Percentiles rank a stretch among this genome's conserved stretches.
These are phyloP conservation scores for Neofusicoccum sp. DNA, from an alignment of 2,329 filamentous ascomycete genomes.

Conservation along the genomic window DNA sequence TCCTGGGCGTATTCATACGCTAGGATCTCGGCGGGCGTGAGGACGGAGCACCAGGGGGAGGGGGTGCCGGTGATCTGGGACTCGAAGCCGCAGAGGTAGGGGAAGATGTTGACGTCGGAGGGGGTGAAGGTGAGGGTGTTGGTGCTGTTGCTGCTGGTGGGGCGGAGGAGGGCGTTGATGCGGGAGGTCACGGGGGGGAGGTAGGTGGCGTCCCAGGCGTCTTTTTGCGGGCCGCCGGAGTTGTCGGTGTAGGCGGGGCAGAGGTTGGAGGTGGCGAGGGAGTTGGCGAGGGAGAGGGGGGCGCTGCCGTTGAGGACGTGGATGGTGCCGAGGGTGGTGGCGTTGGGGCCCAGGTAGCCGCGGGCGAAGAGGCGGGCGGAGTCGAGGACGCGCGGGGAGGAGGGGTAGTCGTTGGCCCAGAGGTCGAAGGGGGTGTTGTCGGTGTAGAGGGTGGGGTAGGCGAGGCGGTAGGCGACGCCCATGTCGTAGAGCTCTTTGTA, in stretches of 20 bases:
- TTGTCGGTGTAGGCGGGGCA: constrained; percentile 62
- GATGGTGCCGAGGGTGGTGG: constrained; percentile 57
- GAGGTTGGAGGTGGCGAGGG: constrained; percentile 63
- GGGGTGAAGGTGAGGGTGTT: constrained; percentile 53
- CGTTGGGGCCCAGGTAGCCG: constrained; percentile 62
- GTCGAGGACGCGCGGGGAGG: constrained; percentile 59
- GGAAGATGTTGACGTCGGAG: constrained; percentile 60
- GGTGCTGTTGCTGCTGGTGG: constrained; percentile 46
- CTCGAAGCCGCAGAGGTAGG: constrained; percentile 73
- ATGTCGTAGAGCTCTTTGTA: constrained; percentile 63
- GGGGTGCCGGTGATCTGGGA: constrained; percentile 63
- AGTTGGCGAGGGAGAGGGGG: constrained; percentile 57
- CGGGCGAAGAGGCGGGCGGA: constrained; percentile 64
- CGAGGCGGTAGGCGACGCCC: constrained; percentile 52
- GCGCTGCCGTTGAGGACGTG: constrained; percentile 61
- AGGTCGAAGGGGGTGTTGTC: constrained; percentile 57
- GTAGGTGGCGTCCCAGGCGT: constrained; percentile 55
- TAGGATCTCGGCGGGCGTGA: constrained; percentile 63
- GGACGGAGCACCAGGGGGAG: constrained; percentile 65
- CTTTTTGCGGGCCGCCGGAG: constrained; percentile 52
- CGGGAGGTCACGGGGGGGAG: constrained; percentile 58
- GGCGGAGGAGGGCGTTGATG: constrained; percentile 56
- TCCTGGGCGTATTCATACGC: constrained; percentile 70
- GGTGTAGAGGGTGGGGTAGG: constrained; percentile 53
- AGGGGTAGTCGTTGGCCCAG: constrained; percentile 66